Base-by-base conservation (phyloP, 805 yeast species). In the Hemisphaericaspora nanyangensis region DNA sequence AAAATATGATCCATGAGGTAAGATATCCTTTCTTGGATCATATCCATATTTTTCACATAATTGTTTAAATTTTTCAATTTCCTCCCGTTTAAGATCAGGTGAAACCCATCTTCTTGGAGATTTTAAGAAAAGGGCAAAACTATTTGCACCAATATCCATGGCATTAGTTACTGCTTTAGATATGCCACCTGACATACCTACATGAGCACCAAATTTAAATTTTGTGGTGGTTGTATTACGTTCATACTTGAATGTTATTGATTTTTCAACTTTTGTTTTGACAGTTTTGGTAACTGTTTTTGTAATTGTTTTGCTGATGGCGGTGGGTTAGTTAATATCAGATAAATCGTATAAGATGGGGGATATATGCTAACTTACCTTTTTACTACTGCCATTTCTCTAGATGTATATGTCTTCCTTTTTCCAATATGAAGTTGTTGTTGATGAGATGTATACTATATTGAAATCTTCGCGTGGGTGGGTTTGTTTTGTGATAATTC, bases 1-100 rank as follows among this genome's bases (percentile, higher is more conserved):
- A 51, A 93, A 80, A 58, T 90, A 93, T 17, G 95, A 88, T 1
- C 96, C 98, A 60, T 93, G 99, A 0, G 99, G 98, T 35, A 93
- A 70, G 35, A 88, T 74, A 53, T 90, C 96, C 2, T 82, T 83
- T 39, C 74, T 56, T 3, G 95, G 82, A 56, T 88, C 76, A 59
- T 80, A 90, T 1, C 81, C 77, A 54, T 72, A 71, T 39, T 76
- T 62, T 38, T 71, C 63, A 56, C 96, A 88, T 16, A 79, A 65
- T 6, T 66, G 64, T 45, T 73, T 74, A 63, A 93, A 93, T 45
- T 78, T 76, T 3, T 56, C 59, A 8, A 82, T 81, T 55, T 87
- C 96, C 17, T 77, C 82, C 13, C 70, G 70, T 11, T 80, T 72
- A 45, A 81, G 76, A 43, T 78, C 82, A 15, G 96, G 91, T 1